phyloP scores from a whole-genome alignment of 2,329 filamentous ascomycete genomes.

The Trichoderma sp. region DNA sequence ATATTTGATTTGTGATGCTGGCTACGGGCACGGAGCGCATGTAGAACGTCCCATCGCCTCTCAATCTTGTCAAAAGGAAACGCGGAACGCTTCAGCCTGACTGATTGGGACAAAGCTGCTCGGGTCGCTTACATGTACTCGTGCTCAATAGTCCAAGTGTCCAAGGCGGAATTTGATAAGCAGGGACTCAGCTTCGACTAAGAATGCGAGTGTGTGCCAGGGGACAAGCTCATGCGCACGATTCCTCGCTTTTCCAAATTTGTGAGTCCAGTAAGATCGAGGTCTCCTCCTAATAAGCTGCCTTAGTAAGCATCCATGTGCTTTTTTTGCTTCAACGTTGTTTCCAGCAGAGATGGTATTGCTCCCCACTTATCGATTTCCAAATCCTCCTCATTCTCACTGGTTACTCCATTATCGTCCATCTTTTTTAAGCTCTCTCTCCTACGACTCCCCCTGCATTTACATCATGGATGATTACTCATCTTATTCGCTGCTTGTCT shows the following conservation, averaged over 20 bases:
- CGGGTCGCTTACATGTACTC: background rate
- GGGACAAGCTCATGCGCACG: background rate
- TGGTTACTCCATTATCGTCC: background rate
- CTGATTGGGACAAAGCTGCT: background rate
- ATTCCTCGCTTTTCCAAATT: background rate
- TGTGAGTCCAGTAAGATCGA: background rate
- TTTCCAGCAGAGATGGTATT: background rate
- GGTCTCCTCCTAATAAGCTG: background rate
- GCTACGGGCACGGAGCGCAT: background rate
- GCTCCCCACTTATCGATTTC: background rate
- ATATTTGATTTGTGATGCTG: background rate
- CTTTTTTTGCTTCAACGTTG: background rate
- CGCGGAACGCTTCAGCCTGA: background rate
- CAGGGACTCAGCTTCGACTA: background rate
- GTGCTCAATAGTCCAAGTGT: background rate
- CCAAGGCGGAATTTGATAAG: background rate
- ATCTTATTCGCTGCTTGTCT: background rate
- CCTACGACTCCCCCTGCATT: background rate
- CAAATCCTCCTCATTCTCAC: too few relatives aligned
- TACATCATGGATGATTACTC: background rate
- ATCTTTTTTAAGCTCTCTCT: background rate
- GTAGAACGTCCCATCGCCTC: background rate
- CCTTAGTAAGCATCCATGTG: background rate
- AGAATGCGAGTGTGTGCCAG: background rate
- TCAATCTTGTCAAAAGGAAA: background rate